Conservation (phyloP, 2,329 filamentous ascomycete genomes). For the Pestalotiopsis sp. region DNA sequence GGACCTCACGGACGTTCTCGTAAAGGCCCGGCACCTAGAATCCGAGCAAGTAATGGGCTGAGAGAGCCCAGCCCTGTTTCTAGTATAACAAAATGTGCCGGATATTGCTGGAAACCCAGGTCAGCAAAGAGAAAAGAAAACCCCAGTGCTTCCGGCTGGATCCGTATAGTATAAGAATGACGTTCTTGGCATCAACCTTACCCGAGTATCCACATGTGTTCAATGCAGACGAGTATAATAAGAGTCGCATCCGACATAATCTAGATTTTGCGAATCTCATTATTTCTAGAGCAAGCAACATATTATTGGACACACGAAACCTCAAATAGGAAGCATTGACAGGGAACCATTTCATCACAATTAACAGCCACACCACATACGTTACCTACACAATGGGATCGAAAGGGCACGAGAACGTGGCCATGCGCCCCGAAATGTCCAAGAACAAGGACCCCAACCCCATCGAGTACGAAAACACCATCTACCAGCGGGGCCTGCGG, state of each 20-base stretch:
- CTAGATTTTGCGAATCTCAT: not conserved
- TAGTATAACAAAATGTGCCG: too few species aligned
- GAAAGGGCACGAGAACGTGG: not conserved
- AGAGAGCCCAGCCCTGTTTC: not conserved
- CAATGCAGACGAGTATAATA: not conserved
- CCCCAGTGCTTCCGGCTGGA: not conserved
- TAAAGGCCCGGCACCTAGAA: not conserved
- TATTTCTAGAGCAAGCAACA: not conserved
- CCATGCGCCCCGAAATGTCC: constrained; percentile 4
- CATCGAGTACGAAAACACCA: constrained; percentile 20
- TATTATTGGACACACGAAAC: too few species aligned
- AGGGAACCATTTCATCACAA: not conserved
- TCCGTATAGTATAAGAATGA: constrained; percentile 1
- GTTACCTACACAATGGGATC: not conserved
- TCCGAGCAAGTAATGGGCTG: not conserved
- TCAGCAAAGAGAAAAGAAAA: not conserved
- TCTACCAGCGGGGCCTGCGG: constrained; percentile 25
- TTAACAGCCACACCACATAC: not conserved
- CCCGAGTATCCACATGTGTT: not conserved
- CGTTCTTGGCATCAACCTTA: constrained; percentile 5
- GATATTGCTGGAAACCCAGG: too few species aligned
- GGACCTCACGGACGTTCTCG: not conserved
- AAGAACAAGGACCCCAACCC: constrained; percentile 20
- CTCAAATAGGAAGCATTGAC: too few species aligned
- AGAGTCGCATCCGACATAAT: not conserved